Conservation (phyloP, 371 early-diverging fungal species). For the Mycotypha africana region DNA sequence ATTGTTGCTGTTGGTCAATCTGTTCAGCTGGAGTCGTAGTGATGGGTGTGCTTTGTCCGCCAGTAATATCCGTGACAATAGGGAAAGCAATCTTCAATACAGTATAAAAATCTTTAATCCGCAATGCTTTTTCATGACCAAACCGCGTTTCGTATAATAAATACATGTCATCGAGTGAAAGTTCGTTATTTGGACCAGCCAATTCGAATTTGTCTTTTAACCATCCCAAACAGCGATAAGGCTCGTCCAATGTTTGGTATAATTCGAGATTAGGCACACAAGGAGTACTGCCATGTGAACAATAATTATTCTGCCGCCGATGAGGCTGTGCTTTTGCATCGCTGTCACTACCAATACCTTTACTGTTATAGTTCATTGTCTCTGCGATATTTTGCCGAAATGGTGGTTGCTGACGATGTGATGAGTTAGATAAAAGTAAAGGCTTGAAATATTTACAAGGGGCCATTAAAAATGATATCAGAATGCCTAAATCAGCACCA, state of each 20-base stretch:
- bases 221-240: constrained; percentile 37
- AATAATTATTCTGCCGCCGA: too few species aligned
- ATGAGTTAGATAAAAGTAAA: background rate
- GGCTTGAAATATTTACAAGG: constrained; percentile 29
- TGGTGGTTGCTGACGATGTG: background rate
- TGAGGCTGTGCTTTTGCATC: too few species aligned
- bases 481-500: constrained; percentile 48
- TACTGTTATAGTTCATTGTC: too few species aligned
- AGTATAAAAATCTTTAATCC: constrained; percentile 23
- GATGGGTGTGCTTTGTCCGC: too few species aligned
- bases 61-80: constrained; percentile 3
- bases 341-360: too few species aligned
- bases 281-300: constrained; percentile 15
- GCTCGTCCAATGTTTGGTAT: constrained; percentile 28
- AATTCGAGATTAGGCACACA: constrained; percentile 21
- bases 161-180: constrained; percentile 29
- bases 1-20: too few species aligned
- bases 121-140: constrained; percentile 26
- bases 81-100: constrained; percentile 36
- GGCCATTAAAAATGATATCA: constrained; percentile 44
- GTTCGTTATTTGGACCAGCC: constrained; percentile 4
- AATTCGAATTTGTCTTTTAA: constrained; percentile 33
- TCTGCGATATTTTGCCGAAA: too few species aligned
- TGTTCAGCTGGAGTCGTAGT: constrained; percentile 3
- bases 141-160: constrained; percentile 23